Percentiles rank a stretch among this genome's conserved stretches.
These are phyloP conservation scores for Glycine tomentella DNA, from an alignment of 306 rosid species.

Conservation along the genomic window DNA sequence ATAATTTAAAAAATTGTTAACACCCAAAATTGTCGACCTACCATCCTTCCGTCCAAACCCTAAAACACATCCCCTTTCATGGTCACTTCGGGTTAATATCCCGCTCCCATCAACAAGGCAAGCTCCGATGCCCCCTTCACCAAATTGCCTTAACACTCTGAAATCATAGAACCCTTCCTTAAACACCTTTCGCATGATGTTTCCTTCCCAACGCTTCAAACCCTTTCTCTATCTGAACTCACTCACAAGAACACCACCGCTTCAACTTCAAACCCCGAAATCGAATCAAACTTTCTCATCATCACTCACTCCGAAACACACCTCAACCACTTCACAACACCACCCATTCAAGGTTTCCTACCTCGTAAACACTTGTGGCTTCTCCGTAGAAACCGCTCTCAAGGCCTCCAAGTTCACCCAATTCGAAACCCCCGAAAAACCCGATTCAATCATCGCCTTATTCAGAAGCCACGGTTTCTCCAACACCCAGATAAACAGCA, in stretches of 20 bases:
- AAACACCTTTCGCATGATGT: neutral
- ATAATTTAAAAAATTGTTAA: too few relatives aligned
- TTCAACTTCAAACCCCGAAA: neutral
- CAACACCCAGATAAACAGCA: too few relatives aligned
- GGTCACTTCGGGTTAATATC: too few relatives aligned
- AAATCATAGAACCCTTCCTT: neutral
- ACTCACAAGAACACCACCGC: neutral
- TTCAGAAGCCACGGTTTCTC: too few relatives aligned
- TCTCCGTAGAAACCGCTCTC: conserved; percentile 5
- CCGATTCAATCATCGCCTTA: neutral
- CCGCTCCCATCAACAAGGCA: too few relatives aligned
- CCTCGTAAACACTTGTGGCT: neutral
- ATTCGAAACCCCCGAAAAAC: neutral
- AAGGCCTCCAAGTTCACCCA: neutral
- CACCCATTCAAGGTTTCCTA: neutral
- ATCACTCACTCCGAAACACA: neutral
- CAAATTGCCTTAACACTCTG: too few relatives aligned
- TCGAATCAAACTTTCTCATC: neutral
- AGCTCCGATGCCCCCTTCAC: too few relatives aligned
- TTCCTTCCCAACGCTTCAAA: neutral
- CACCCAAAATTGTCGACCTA: too few relatives aligned
- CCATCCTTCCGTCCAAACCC: too few relatives aligned
- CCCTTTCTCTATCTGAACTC: neutral
- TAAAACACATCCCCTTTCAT: too few relatives aligned
- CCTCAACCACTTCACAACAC: neutral